Percentiles rank a stretch among this genome's conserved stretches.
Conservation (phyloP, 257 asterid genomes). For the Pogostemon cablin region DNA sequence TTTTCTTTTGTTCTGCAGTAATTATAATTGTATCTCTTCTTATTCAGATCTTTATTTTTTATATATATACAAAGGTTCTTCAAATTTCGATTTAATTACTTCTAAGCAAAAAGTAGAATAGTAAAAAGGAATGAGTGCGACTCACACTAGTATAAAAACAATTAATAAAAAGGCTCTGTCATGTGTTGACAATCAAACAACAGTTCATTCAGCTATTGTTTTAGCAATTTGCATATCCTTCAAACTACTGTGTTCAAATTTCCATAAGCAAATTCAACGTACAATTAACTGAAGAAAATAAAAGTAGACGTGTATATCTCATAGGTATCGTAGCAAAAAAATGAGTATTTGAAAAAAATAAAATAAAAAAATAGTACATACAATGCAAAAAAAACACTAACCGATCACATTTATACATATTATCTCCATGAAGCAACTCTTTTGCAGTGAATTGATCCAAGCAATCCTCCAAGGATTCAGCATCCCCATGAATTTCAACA, state of each 20-base stretch:
- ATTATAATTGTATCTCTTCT: background rate
- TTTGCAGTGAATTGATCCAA: constrained; percentile 80
- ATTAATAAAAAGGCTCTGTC: background rate
- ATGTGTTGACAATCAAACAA: background rate
- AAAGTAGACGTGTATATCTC: background rate
- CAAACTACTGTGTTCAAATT: background rate
- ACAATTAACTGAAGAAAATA: background rate
- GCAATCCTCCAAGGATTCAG: constrained; percentile 86
- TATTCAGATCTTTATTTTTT: background rate
- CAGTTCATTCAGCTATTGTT: constrained; percentile 15
- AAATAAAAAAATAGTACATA: background rate
- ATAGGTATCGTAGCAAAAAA: background rate
- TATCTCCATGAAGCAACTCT: constrained; percentile 87
- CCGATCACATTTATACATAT: constrained; percentile 91
- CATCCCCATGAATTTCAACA: constrained; percentile 91
- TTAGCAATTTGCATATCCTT: background rate
- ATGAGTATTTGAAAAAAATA: background rate
- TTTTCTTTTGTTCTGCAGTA: background rate
- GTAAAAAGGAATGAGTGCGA: background rate
- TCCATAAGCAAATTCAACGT: background rate
- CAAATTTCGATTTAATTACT: background rate
- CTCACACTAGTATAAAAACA: background rate
- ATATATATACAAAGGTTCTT: background rate
- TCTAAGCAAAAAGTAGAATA: background rate
- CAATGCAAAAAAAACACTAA: constrained; percentile 37